Evolutionary conservation across 2,329 filamentous ascomycete species (phyloP).

Genomic region (Beauveria caledonica): DNA sequence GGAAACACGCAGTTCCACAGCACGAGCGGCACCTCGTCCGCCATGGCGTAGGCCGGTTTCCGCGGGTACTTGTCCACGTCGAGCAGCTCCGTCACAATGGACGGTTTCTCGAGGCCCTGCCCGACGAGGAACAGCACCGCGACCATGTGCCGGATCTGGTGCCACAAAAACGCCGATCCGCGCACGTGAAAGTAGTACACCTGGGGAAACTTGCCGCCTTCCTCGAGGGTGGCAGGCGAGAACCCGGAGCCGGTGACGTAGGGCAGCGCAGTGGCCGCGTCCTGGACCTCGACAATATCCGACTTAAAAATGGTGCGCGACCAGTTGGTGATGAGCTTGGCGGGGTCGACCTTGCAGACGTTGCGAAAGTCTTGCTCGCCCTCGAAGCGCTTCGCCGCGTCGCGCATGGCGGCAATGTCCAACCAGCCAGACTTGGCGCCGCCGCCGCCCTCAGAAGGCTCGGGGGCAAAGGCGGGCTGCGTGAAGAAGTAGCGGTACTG

Average conservation of each 20-base stretch:
- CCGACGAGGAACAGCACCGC: constrained; percentile 85
- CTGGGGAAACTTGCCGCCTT: constrained; percentile 39
- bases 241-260: constrained; percentile 40
- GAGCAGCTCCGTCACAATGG: constrained; percentile 64
- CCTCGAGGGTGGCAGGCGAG: constrained; percentile 19
- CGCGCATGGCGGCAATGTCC: constrained; percentile 77
- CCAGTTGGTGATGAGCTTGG: constrained; percentile 84
- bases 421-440: constrained; percentile 60
- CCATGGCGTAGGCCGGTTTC: constrained; percentile 86
- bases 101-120: constrained; percentile 73
- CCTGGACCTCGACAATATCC: constrained; percentile 63
- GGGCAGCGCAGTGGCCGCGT: constrained; percentile 43
- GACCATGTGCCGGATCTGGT: constrained; percentile 95
- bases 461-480: constrained; percentile 74
- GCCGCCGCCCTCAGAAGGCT: constrained; percentile 24
- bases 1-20: constrained; percentile 93
- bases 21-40: constrained; percentile 79
- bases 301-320: constrained; percentile 70
- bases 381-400: constrained; percentile 70
- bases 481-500: constrained; percentile 98
- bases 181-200: constrained; percentile 84
- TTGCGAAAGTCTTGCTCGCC: constrained; percentile 93
- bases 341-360: constrained; percentile 87
- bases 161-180: constrained; percentile 92
- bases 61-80: constrained; percentile 62